These are phyloP conservation scores for Rubia occidens DNA, from an alignment of 305 asterid genomes.

Conservation along the genomic window DNA sequence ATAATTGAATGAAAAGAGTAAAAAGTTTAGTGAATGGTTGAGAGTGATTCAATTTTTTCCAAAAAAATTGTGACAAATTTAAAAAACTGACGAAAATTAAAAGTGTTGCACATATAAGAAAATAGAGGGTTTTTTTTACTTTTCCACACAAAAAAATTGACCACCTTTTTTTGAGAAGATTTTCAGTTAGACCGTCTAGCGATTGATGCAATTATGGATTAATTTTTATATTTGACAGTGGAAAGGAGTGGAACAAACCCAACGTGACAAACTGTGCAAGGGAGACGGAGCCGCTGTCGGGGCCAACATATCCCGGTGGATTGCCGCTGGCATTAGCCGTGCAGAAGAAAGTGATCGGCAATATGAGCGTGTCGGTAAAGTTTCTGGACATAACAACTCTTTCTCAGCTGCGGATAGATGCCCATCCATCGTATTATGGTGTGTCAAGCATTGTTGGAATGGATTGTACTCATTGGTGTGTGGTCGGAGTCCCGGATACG, in stretches of 20 bases:
- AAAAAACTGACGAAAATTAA: too few relatives aligned
- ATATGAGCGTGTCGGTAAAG: conserved; percentile 16
- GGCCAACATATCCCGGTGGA: conserved; percentile 23
- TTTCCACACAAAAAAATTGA: too few relatives aligned
- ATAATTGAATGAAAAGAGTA: too few relatives aligned
- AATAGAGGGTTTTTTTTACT: too few relatives aligned
- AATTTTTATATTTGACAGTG: conserved; percentile 8
- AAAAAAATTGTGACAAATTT: too few relatives aligned
- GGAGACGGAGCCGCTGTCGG: conserved; percentile 14
- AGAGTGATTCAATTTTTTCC: neutral
- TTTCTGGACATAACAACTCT: conserved; percentile 30
- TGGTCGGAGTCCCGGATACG: conserved; percentile 47
- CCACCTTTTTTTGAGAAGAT: too few relatives aligned
- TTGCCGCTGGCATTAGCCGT: conserved; percentile 18
- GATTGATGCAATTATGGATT: neutral
- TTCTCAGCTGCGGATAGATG: conserved; percentile 30
- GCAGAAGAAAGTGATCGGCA: conserved; percentile 21
- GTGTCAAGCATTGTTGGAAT: neutral
- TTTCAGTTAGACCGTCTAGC: too few relatives aligned
- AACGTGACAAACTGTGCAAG: conserved; percentile 15
- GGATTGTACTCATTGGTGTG: conserved; percentile 38
- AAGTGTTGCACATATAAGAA: too few relatives aligned
- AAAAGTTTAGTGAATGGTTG: neutral
- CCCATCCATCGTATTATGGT: conserved; percentile 29
- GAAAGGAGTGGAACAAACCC: conserved; percentile 22